Conservation (phyloP, 345 rosid genomes). For the Linum tenue region DNA sequence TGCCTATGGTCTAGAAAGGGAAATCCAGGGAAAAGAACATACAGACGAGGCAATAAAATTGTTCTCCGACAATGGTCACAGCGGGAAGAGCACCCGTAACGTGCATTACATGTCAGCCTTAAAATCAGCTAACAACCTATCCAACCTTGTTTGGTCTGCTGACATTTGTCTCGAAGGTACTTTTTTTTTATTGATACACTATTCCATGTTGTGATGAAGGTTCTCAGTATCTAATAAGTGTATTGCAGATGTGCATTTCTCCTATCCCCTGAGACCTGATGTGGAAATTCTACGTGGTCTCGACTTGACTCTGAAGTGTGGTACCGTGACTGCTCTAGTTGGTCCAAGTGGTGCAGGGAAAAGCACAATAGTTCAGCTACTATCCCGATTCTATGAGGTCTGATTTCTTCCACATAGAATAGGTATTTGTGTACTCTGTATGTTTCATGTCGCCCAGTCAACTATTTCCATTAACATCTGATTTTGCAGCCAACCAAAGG, state of each 20-base stretch:
- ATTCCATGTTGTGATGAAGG: background rate
- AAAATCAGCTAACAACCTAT: constrained; percentile 48
- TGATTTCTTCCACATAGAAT: background rate
- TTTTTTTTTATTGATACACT: background rate
- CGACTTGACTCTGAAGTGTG: constrained; percentile 55
- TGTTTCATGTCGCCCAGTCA: background rate
- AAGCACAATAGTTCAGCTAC: constrained; percentile 85
- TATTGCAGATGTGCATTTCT: constrained; percentile 67
- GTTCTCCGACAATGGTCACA: constrained; percentile 44
- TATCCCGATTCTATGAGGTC: constrained; percentile 96
- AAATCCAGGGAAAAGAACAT: constrained; percentile 45
- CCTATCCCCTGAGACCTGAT: constrained; percentile 82
- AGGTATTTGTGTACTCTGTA: constrained; percentile 4
- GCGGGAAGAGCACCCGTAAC: constrained; percentile 33
- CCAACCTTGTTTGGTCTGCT: constrained; percentile 71
- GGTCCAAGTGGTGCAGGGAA: constrained; percentile 98
- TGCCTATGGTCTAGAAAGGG: constrained; percentile 81
- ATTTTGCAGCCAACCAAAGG: constrained; percentile 74
- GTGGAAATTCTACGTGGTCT: constrained; percentile 66
- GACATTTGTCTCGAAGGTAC: constrained; percentile 80
- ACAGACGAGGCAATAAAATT: constrained; percentile 46
- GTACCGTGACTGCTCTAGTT: constrained; percentile 87
- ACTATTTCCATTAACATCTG: constrained; percentile 12
- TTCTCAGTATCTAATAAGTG: too few species aligned
- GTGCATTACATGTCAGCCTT: constrained; percentile 61